Base-by-base conservation (phyloP, 768 basidiomycete genomes). In the Agaricus bisporus region DNA sequence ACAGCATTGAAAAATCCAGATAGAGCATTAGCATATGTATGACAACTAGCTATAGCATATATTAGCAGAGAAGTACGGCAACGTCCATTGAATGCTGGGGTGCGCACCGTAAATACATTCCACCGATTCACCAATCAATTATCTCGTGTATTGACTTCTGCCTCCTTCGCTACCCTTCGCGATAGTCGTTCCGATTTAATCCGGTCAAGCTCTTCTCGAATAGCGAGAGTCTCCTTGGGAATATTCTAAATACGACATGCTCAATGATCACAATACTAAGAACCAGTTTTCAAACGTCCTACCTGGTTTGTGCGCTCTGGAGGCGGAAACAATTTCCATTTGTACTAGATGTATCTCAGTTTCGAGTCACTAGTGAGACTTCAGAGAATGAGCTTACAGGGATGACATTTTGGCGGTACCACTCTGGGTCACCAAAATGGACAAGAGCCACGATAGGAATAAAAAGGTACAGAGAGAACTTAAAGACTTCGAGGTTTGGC, bases 401-500 rank as follows among this genome's bases (percentile, higher is more conserved):
- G 35, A 88, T 70, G 54, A 95, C 90, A 59, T 89, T 75, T 45
- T 75, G 71, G 51, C 79, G 76, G 63, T 93, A 94, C 91, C 91
- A 94, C 39, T 86, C 81, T 5, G 90, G 89, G 66, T 93, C 88
- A 41, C 91, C 91, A 63, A 89, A 93, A 68, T 92, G 87, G 47
- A 91, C 70, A 63, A 94, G 78, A 20, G 88, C 85, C 43, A 78
- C 71, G 54, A 94, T 81, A 9, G 91, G 91, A 55, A 91, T 83
- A 61, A 91, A 91, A 52, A 94, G 82, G 67, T 94, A 93, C 15
- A 91, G 69, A 3, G 82, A 82, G 61, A 94, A 94, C 70, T 92
- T 93, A 83, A 93, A 91, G 15, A 93, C 79, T 68, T 94, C 91
- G 50, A 94, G 82, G 66, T 88, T 89, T 35, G 88, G 82, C 10